Percentiles rank a stretch among this genome's conserved stretches.
Conservation (phyloP, 1,139 yeast species). For the Suzukiozyma palmioleophila region DNA sequence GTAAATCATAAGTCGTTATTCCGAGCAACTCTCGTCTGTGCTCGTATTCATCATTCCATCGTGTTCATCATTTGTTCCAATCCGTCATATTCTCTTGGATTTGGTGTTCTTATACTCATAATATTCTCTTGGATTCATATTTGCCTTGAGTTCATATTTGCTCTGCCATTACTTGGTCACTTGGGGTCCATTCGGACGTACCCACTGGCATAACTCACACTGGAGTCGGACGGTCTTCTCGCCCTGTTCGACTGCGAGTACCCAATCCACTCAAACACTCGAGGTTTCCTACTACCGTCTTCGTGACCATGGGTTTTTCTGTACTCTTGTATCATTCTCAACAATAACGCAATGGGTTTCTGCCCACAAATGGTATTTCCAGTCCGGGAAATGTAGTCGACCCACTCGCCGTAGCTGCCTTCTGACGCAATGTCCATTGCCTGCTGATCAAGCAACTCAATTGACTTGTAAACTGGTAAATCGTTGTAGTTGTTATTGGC, state of each 20-base stretch:
- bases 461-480: constrained; percentile 61
- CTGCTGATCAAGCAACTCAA: constrained; percentile 61
- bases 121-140: too few species aligned
- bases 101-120: too few species aligned
- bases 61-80: too few species aligned
- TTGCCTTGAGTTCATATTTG: too few species aligned
- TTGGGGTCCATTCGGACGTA: constrained; percentile 44
- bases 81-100: too few species aligned
- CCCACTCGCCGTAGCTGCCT: constrained; percentile 59
- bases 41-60: too few species aligned
- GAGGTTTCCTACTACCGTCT: constrained; percentile 4
- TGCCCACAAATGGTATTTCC: constrained; percentile 95
- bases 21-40: too few species aligned
- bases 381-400: constrained; percentile 57
- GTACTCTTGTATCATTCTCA: constrained; percentile 45
- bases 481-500: constrained; percentile 9
- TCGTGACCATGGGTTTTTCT: constrained; percentile 5
- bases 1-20: too few species aligned
- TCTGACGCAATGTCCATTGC: constrained; percentile 64
- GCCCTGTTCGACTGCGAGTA: constrained; percentile 76
- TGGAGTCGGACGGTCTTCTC: constrained; percentile 49
- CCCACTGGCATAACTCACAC: constrained; percentile 91
- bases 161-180: too few species aligned
- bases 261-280: constrained; percentile 64
- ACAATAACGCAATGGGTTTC: constrained; percentile 66